Conservation (phyloP, 495 filamentous ascomycete species). For the Cercophora scortea region DNA sequence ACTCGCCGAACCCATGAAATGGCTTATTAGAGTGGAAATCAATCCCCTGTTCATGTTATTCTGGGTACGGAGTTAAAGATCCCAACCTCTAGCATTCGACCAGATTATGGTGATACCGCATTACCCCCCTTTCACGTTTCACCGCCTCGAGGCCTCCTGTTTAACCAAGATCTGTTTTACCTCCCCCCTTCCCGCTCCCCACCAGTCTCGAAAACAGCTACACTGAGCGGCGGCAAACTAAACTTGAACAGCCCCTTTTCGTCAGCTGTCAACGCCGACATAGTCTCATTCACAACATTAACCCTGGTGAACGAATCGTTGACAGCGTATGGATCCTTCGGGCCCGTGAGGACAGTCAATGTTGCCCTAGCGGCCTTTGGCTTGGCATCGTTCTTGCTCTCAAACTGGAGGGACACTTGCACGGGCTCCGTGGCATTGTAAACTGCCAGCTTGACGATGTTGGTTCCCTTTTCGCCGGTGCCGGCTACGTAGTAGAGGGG, state of each 20-base stretch:
- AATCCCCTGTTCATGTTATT: too few species aligned
- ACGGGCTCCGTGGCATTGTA: conserved; percentile 52
- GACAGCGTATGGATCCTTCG: conserved; percentile 31
- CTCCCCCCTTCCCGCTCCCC: too few species aligned
- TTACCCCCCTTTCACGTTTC: too few species aligned
- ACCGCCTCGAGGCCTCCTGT: too few species aligned
- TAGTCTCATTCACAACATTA: conserved; percentile 34
- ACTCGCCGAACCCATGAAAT: too few species aligned
- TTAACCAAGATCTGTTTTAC: too few species aligned
- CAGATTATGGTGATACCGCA: too few species aligned
- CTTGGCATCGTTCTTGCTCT: conserved; percentile 21
- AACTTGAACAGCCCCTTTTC: conserved; percentile 40
- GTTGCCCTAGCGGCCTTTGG: conserved; percentile 34
- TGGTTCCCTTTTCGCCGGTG: conserved; percentile 20
- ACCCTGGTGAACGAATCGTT: conserved; percentile 28
- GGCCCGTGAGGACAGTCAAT: conserved; percentile 52
- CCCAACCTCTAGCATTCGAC: too few species aligned
- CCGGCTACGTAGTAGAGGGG: conserved; percentile 56
- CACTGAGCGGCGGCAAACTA: conserved; percentile 41
- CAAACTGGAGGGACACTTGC: conserved; percentile 47
- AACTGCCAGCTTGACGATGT: conserved; percentile 54
- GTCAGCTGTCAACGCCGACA: conserved; percentile 34
- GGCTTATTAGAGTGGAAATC: too few species aligned
- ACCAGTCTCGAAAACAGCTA: conserved; percentile 38
- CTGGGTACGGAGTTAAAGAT: too few species aligned